phyloP scores from a whole-genome alignment of 2,329 filamentous ascomycete species.

The Hypoxylon sp. region DNA sequence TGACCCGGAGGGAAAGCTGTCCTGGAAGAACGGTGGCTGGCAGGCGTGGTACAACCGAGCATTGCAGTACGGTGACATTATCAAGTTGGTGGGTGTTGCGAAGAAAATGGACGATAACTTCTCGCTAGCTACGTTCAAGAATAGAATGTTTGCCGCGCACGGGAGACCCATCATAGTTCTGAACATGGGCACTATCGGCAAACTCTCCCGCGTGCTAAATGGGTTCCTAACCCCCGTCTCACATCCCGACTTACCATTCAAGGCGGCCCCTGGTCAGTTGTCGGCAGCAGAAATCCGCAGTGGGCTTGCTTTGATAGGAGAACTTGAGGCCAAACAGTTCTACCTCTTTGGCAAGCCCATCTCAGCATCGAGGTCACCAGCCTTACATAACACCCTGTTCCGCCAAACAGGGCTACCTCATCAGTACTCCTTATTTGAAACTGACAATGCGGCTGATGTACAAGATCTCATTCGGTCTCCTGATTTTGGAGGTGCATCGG shows the following conservation, averaged over 20 bases:
- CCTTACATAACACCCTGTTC: constrained; percentile 91
- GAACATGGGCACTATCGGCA: constrained; percentile 92
- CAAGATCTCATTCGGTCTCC: constrained; percentile 75
- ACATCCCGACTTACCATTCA: constrained; percentile 89
- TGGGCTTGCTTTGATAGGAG: constrained; percentile 82
- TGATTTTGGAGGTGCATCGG: constrained; percentile 91
- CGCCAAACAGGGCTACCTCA: constrained; percentile 83
- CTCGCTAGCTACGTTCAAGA: constrained; percentile 84
- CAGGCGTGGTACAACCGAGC: constrained; percentile 90
- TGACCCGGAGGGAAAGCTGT: constrained; percentile 82
- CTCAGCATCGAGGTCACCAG: constrained; percentile 84
- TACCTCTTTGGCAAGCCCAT: constrained; percentile 92
- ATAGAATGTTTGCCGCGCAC: constrained; percentile 79
- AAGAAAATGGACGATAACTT: constrained; percentile 87
- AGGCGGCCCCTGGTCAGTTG: constrained; percentile 93
- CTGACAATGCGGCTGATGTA: constrained; percentile 74
- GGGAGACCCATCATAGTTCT: constrained; percentile 90
- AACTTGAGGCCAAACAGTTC: constrained; percentile 82
- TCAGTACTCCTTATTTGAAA: constrained; percentile 83
- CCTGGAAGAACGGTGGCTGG: constrained; percentile 96
- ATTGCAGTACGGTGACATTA: constrained; percentile 89
- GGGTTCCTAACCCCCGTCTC: constrained; percentile 95
- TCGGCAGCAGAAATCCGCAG: constrained; percentile 90
- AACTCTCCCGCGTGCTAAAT: constrained; percentile 92
- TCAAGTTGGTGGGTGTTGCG: constrained; percentile 93